Evolutionary conservation across 2,329 filamentous ascomycete species (phyloP), one percentile per base, ranked within the genome.

Genomic region (Diaporthe destruens): DNA sequence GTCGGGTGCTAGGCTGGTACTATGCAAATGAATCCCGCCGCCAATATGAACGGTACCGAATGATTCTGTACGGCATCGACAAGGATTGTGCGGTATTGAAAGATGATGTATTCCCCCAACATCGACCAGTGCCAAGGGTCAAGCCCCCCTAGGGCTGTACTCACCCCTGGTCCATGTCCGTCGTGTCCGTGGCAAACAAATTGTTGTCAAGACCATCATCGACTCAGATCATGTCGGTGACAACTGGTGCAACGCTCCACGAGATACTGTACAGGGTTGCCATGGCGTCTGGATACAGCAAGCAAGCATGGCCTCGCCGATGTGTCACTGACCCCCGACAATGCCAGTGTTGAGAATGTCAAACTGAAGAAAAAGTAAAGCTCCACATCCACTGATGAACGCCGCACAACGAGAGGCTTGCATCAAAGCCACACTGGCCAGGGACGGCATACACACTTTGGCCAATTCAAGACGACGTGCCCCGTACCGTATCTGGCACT

Each of bases 1-100:
- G 12, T 20, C 61, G 61, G 32, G 61, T 65, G 2, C 29, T 65
- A n/a, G 44, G 61, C 32, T 65, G 61, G 61, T 65, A 65, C 61
- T 36, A 6, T n/a, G 20, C 25, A 7, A 65, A 65, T 49, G 61
- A 65, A 36, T 36, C 29, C 20, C 47, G 51, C 20, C 18, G 29
- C 7, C 29, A 65, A 25, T 65, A 65, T 47, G 16, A 51, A 36
- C 20, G 20, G 44, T 65, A 25, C 36, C 53, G 29, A 55, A 16
- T 18, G 23, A 54, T 54, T 25, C 44, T 49, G 6, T 49, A 36
- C 20, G 20, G 44, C 34, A 25, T 44, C 36, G 44, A 47, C 18
- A 47, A 47, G 20, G 44, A 47, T 20, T 47, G 44, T 47, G 44
- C 44, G 18, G 44, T 47, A n/a, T 20, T 18, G 29, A 44, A 36